phyloP scores from a whole-genome alignment of 2,329 filamentous ascomycete species.

The Ceratocystis colombiana region DNA sequence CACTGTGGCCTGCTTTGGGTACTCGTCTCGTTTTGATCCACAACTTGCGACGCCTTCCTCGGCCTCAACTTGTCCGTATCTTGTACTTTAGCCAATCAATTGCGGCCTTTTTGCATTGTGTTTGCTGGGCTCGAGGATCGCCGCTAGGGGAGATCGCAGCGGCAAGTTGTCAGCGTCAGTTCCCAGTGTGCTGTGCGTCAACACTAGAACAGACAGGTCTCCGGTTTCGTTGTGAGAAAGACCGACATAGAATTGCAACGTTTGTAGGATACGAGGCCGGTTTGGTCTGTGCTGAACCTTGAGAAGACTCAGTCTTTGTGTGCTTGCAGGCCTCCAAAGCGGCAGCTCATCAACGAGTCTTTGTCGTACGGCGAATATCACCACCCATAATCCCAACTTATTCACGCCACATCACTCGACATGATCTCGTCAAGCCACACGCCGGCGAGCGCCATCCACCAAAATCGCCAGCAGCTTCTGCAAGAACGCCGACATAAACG shows the following conservation, averaged over 20 bases:
- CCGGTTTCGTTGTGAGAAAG: neutral
- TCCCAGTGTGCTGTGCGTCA: neutral
- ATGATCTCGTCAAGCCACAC: constrained; percentile 22
- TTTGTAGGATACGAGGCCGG: neutral
- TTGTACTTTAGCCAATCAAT: neutral
- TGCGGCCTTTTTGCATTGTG: neutral
- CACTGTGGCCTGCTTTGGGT: neutral
- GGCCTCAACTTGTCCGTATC: neutral
- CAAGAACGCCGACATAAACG: constrained; percentile 54
- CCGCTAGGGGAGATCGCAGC: constrained; percentile 4
- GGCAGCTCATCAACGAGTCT: neutral
- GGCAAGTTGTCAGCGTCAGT: neutral
- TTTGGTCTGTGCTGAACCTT: neutral
- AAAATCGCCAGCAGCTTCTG: constrained; percentile 25
- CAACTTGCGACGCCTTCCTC: neutral
- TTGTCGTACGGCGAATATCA: neutral
- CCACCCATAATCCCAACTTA: neutral
- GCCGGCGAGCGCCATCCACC: constrained; percentile 24
- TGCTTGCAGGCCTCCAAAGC: neutral
- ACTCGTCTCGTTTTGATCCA: neutral
- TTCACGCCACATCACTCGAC: neutral
- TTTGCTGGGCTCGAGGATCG: neutral
- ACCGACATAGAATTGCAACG: neutral
- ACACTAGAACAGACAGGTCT: neutral
- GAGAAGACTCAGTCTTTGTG: neutral